Evolutionary conservation across 495 filamentous ascomycete species (phyloP).

Genomic region (Lophium mytilinum): DNA sequence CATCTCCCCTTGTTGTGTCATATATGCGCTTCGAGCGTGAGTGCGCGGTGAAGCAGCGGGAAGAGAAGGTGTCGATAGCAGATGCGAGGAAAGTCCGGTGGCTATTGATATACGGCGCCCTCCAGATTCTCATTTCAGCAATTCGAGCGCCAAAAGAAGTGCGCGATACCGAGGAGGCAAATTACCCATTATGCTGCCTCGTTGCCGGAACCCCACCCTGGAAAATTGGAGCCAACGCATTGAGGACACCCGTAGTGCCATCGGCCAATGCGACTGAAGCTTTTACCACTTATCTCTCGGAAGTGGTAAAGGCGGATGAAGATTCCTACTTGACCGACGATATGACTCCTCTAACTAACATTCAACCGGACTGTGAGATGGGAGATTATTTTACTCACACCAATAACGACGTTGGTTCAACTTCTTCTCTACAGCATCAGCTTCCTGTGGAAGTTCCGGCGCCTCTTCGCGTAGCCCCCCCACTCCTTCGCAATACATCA

Average conservation of each 20-base stretch:
- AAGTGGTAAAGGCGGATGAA: neutral
- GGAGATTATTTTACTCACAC: slow-evolving; percentile 30
- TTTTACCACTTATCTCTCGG: slow-evolving; percentile 6
- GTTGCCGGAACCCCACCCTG: slow-evolving; percentile 24
- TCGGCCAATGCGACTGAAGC: slow-evolving; percentile 13
- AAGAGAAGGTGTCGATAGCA: slow-evolving; percentile 35
- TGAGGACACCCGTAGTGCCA: neutral
- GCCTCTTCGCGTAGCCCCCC: slow-evolving; percentile 5
- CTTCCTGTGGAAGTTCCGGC: slow-evolving; percentile 19
- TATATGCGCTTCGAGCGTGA: slow-evolving; percentile 41
- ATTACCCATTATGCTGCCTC: slow-evolving; percentile 34
- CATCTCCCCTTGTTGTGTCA: slow-evolving; percentile 34
- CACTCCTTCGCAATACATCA: slow-evolving; percentile 14
- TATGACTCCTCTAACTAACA: slow-evolving; percentile 11
- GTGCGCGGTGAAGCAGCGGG: slow-evolving; percentile 29
- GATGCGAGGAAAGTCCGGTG: slow-evolving; percentile 48
- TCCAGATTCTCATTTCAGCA: slow-evolving; percentile 46
- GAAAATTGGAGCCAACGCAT: slow-evolving; percentile 8
- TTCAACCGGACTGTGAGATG: slow-evolving; percentile 36
- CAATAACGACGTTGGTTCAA: slow-evolving; percentile 6
- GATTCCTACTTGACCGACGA: neutral
- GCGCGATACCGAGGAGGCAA: slow-evolving; percentile 25
- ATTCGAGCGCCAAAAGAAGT: slow-evolving; percentile 33
- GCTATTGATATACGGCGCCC: slow-evolving; percentile 62
- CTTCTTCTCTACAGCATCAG: neutral